Base-by-base conservation (phyloP, 2,329 filamentous ascomycete genomes). In the Aureobasidium lini region DNA sequence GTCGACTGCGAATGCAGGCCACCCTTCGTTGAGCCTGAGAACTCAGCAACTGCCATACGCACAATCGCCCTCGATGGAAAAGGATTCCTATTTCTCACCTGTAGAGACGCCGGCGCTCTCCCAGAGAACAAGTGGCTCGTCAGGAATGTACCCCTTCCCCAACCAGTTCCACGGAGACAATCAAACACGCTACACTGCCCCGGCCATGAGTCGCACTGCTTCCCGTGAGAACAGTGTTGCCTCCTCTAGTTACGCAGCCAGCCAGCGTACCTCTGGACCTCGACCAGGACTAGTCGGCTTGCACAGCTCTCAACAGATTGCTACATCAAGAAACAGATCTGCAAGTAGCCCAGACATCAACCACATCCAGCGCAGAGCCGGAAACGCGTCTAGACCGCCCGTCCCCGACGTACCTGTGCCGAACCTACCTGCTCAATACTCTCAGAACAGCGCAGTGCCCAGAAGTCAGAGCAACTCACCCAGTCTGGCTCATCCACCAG, bases 311-410 rank as follows among this genome's bases (percentile, higher is more conserved):
- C 80, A 63, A 73, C 81, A 70, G 76, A 71, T 73, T 57, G 68
- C 68, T 60, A 72, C 67, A 61, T 72, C 86, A 63, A 86, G 90
- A 70, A 85, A 87, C 69, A 83, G 94, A 64, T 96, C 92, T 39
- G 95, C 95, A 68, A 97, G 93, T 75, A 96, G 92, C 63, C 93
- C 94, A 7, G 92, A 97, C 71, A 96, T 96, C 66, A 90, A 95
- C 64, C 48, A 82, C 57, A 80, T 80, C 50, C 78, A 79, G 69
- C 79, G 84, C 63, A 78, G 84, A 69, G 72, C 77, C 76, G 79
- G 64, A 82, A 83, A 72, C 79, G 72, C 57, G 67, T 68, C 69
- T 44, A 69, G 68, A 52, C 69, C 72, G 31, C 66, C 70, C 29
- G 72, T 77, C 13, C 75, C 74, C n/a, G 73, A 76, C n/a, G 67